Percentiles rank a stretch among this genome's conserved stretches.
These are phyloP conservation scores for Pseudogymnoascus sp. DNA, from an alignment of 2,329 filamentous ascomycete species.

Conservation along the genomic window DNA sequence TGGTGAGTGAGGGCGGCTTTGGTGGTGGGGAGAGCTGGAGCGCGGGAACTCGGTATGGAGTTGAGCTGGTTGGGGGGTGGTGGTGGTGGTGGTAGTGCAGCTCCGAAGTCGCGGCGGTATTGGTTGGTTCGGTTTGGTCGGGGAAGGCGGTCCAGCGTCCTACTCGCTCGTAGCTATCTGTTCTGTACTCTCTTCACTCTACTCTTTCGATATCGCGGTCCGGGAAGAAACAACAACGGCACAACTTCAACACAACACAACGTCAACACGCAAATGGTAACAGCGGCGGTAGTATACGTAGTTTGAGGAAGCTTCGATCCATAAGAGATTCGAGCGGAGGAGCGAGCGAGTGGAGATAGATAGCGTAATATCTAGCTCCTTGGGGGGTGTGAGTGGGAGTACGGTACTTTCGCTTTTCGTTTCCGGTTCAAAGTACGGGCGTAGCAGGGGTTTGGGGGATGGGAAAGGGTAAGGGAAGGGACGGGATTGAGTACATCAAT, in stretches of 20 bases:
- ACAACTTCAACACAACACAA: not conserved
- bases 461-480: not conserved
- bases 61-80: not conserved
- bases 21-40: not conserved
- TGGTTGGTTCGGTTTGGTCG: not conserved
- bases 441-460: not conserved
- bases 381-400: not conserved
- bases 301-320: slow-evolving; percentile 1
- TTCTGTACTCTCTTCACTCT: not conserved
- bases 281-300: not conserved
- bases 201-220: not conserved
- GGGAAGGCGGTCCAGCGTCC: not conserved
- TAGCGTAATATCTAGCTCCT: slow-evolving; percentile 4
- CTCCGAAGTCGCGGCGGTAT: not conserved
- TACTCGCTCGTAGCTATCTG: not conserved
- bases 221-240: not conserved
- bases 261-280: not conserved
- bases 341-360: not conserved
- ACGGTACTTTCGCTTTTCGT: not conserved
- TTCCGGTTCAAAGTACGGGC: not conserved
- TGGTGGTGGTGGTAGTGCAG: not conserved
- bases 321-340: not conserved
- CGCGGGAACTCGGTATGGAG: not conserved
- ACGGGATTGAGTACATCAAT: not conserved
- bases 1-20: not conserved